Evolutionary conservation across 73 alveolate genomes (phyloP).

Genomic region (Stentor coeruleus): DNA sequence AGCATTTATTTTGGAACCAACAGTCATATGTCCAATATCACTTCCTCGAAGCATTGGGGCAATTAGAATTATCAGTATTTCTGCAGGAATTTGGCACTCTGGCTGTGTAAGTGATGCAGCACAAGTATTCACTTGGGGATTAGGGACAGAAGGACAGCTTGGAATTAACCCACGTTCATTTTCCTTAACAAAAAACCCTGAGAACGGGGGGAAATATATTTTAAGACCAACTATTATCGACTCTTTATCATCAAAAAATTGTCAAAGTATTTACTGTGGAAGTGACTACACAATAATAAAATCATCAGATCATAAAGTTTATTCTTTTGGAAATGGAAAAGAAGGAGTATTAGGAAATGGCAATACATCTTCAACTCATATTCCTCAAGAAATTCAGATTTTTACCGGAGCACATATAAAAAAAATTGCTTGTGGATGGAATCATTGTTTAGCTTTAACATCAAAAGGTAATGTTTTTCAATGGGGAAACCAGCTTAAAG

Average conservation of each 20-base stretch:
- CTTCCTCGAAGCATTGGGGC: not conserved
- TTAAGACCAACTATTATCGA: not conserved
- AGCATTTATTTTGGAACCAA: not conserved
- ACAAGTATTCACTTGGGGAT: not conserved
- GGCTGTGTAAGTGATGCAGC: not conserved
- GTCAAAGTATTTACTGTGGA: not conserved
- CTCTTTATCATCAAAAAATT: not conserved
- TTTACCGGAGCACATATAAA: not conserved
- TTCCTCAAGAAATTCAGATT: not conserved
- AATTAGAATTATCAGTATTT: not conserved
- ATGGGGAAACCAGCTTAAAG: not conserved
- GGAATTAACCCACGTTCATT: not conserved
- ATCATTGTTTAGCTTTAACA: not conserved
- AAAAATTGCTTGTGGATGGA: constrained; percentile 9
- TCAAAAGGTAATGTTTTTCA: not conserved
- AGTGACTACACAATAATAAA: not conserved
- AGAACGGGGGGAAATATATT: not conserved
- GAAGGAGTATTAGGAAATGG: constrained; percentile 6
- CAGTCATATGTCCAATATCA: not conserved
- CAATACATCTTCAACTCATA: not conserved
- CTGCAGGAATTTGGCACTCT: constrained; percentile 12
- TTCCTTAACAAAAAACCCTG: not conserved
- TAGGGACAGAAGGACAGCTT: not conserved
- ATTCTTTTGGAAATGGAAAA: not conserved
- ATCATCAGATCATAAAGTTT: not conserved